Percentiles rank a stretch among this genome's conserved stretches.
Evolutionary conservation across 148 eudicot species (phyloP).

Genomic region (Euryodendron excelsum): DNA sequence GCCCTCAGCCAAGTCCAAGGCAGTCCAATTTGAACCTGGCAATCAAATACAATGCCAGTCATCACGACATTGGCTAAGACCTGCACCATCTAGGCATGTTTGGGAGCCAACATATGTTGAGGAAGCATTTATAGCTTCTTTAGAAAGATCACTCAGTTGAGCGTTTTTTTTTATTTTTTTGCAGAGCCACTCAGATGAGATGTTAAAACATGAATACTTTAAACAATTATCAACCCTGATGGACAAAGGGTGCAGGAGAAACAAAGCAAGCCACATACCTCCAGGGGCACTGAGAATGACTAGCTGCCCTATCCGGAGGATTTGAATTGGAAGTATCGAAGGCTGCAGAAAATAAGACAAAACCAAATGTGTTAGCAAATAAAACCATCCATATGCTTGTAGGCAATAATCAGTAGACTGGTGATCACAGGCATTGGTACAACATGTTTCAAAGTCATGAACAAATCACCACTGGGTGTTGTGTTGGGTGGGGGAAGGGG

Average conservation of each 20-base stretch:
- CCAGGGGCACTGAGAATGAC: constrained; percentile 92
- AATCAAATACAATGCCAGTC: background rate
- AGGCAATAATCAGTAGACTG: background rate
- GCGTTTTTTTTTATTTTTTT: background rate
- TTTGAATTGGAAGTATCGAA: constrained; percentile 89
- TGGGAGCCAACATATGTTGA: background rate
- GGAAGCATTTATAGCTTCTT: background rate
- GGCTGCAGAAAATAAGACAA: constrained; percentile 57
- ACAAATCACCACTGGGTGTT: background rate
- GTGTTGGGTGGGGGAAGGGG: background rate
- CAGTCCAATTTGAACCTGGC: background rate
- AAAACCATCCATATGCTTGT: background rate
- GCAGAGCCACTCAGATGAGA: background rate
- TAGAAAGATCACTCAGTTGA: background rate
- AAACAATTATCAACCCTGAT: background rate
- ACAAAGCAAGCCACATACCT: constrained; percentile 50
- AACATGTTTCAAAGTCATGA: background rate
- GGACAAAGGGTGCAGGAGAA: constrained; percentile 5
- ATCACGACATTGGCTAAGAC: background rate
- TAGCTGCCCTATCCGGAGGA: constrained; percentile 83
- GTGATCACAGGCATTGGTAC: background rate
- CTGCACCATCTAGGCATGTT: background rate
- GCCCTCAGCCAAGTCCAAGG: background rate
- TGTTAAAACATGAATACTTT: background rate
- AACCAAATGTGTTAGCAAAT: background rate